phyloP scores from a whole-genome alignment of 1,139 yeast species.

The Candida sp. region DNA sequence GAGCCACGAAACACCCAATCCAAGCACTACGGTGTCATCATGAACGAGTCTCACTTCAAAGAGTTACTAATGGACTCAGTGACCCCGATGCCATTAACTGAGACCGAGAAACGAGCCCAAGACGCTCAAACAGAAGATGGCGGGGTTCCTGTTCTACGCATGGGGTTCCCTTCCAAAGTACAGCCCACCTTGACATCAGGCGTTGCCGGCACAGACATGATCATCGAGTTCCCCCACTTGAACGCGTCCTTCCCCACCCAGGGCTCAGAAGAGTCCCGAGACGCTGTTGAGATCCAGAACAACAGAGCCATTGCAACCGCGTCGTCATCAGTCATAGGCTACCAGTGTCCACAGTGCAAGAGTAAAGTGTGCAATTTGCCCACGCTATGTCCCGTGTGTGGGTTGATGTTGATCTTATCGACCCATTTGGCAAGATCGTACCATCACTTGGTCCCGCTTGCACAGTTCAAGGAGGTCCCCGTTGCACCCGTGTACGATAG shows the following conservation, averaged over 20 bases:
- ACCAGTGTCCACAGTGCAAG: conserved; percentile 88
- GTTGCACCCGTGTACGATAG: conserved; percentile 46
- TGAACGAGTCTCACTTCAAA: conserved; percentile 87
- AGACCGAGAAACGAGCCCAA: conserved; percentile 32
- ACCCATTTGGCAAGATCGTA: conserved; percentile 96
- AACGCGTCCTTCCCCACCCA: conserved; percentile 79
- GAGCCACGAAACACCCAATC: conserved; percentile 36
- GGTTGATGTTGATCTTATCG: conserved; percentile 84
- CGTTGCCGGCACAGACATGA: conserved; percentile 26
- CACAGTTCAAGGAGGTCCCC: conserved; percentile 73
- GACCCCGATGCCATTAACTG: conserved; percentile 81
- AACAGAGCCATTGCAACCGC: conserved; percentile 12
- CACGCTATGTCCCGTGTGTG: conserved; percentile 93
- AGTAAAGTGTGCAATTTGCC: conserved; percentile 90
- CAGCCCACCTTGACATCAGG: conserved; percentile 39
- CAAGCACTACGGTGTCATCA: conserved; percentile 70
- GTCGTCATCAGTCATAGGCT: conserved; percentile 34
- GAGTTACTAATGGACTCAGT: conserved; percentile 89
- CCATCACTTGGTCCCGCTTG: conserved; percentile 90
- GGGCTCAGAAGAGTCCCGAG: conserved; percentile 35
- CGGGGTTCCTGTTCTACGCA: conserved; percentile 83
- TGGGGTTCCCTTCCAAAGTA: conserved; percentile 89
- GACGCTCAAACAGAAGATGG: conserved; percentile 35
- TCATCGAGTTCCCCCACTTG: conserved; percentile 62
- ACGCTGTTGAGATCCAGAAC: conserved; percentile 30